phyloP scores from a whole-genome alignment of 140 eudicot species.

The Oenanthe javanica region DNA sequence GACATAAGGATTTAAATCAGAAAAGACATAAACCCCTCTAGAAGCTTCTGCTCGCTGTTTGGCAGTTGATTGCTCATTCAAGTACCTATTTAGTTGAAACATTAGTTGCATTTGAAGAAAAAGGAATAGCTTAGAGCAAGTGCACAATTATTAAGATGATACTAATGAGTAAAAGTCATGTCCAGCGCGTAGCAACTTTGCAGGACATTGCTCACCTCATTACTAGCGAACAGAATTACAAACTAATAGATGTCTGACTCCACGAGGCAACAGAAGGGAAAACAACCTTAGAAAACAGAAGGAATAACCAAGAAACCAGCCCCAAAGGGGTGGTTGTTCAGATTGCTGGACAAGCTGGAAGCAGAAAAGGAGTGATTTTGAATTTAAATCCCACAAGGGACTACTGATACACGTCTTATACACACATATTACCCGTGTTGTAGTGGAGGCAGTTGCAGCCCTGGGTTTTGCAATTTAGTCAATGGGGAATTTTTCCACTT shows the following conservation, averaged over 20 bases:
- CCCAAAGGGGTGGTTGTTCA: background rate
- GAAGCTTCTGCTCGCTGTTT: slow-evolving; percentile 55
- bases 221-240: background rate
- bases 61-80: slow-evolving; percentile 65
- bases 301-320: background rate
- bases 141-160: background rate
- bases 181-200: background rate
- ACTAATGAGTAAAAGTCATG: background rate
- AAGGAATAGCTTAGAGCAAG: background rate
- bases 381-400: background rate
- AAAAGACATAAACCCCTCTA: slow-evolving; percentile 76
- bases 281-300: background rate
- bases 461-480: background rate
- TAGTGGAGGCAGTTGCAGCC: background rate
- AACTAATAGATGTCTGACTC: background rate
- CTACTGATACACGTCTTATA: background rate
- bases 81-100: slow-evolving; percentile 37
- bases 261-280: background rate
- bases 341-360: background rate
- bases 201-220: background rate
- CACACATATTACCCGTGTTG: background rate
- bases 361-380: background rate
- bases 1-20: slow-evolving; percentile 94
- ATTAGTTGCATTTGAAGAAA: background rate
- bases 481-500: background rate